Base-by-base conservation (phyloP, 2,329 filamentous ascomycete genomes). In the Rosellinia necatrix region DNA sequence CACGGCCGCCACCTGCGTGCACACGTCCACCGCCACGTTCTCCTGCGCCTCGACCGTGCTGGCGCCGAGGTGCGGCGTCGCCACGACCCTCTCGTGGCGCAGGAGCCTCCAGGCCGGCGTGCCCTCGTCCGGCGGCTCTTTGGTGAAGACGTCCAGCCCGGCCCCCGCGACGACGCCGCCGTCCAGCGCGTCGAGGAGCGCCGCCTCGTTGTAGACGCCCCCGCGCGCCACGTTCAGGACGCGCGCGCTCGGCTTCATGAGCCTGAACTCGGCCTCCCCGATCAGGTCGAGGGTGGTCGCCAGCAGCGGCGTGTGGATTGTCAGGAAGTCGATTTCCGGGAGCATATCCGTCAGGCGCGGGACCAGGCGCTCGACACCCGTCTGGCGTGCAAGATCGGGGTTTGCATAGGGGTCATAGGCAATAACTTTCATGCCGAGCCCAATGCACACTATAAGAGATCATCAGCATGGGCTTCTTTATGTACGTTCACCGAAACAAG, bases 11-110 rank as follows among this genome's bases (percentile, higher is more conserved):
- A 92, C 88, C 72, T 94, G 90, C 29, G 87, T 86, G 71, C 90
- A 93, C 7, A 93, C 90, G 64, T 93, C 90, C 60, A 92, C 82
- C 1, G 87, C 90, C 3, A 92, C 90, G 59, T 92, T 92, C 67
- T 93, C 89, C 70, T 94, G 90, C 0, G 90, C 90, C 77, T 94
- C 90, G 29, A 89, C 81, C 0, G 90, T 94, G 0, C 86, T 90
- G 0, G 90, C 90, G 6, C 90, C 90, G 0, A 94, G 78, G 70
- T 94, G 90, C 1, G 90, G 90, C 6, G 90, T 93, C 1, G 86
- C 86, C 2, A 93, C 85, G 0, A 91, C 89, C 62, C 84, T 87
- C 1, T 86, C 82, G 64, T 93, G 90, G 8, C 77, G 78, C 53
- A 89, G 82, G 7, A 94, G 76, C 40, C 78, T 79, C 9, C 79